A percentile compares a stretch with the other conserved stretches of the same genome.
These are phyloP conservation scores for Lactarius quietus DNA, from an alignment of 768 basidiomycete genomes.

Conservation along the genomic window DNA sequence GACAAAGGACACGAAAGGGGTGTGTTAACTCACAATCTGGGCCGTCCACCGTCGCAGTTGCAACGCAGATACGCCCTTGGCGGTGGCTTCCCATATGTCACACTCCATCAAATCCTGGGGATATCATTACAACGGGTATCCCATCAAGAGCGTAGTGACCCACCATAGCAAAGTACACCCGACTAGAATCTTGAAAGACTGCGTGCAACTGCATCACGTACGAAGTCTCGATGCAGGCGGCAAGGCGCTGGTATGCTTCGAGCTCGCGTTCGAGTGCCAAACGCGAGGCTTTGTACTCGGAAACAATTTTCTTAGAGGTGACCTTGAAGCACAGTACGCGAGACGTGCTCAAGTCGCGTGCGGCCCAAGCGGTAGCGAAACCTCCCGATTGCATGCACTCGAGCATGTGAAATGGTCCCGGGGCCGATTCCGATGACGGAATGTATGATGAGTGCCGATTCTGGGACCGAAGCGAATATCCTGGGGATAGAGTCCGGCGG, in stretches of 20 bases:
- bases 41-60: conserved; percentile 24
- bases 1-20: not conserved
- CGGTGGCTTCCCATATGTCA: conserved; percentile 22
- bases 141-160: conserved; percentile 4
- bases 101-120: conserved; percentile 26
- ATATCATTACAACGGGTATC: not conserved
- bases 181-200: conserved; percentile 22
- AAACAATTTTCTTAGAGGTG: conserved; percentile 20
- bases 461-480: conserved; percentile 22
- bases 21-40: conserved; percentile 20
- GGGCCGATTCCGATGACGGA: conserved; percentile 13
- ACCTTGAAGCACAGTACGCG: conserved; percentile 23
- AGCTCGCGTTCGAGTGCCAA: conserved; percentile 25
- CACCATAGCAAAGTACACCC: conserved; percentile 25
- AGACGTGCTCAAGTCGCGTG: conserved; percentile 22
- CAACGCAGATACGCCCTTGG: conserved; percentile 9
- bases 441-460: conserved; percentile 22
- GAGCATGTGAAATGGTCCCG: conserved; percentile 26
- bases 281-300: conserved; percentile 18
- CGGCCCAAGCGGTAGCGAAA: conserved; percentile 24
- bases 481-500: conserved; percentile 14
- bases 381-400: conserved; percentile 21
- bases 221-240: conserved; percentile 22
- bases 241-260: conserved; percentile 26
- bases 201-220: conserved; percentile 26